Percentiles rank a stretch among this genome's conserved stretches.
Conservation (phyloP, 768 basidiomycete genomes). For the Pleurotus djamor region DNA sequence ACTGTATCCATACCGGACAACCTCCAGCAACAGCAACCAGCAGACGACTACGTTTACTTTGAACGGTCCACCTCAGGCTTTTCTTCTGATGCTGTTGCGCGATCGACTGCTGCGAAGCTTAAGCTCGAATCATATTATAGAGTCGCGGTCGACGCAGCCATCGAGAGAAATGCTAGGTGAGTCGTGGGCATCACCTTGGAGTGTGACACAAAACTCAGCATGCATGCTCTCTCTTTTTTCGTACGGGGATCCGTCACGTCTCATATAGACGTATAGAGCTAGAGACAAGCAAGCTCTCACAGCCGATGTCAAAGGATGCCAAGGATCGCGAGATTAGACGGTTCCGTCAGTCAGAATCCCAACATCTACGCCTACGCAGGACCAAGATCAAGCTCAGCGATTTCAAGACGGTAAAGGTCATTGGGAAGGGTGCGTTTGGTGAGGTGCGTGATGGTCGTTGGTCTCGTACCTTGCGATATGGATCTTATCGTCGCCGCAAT, state of each 20-base stretch:
- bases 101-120: conserved; percentile 90
- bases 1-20: conserved; percentile 17
- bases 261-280: conserved; percentile 77
- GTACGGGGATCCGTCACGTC: not conserved
- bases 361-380: conserved; percentile 86
- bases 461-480: not conserved
- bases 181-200: not conserved
- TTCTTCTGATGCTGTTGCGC: conserved; percentile 83
- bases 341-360: conserved; percentile 83
- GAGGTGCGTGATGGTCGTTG: conserved; percentile 54
- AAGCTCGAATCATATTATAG: conserved; percentile 99
- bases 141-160: conserved; percentile 94
- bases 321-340: conserved; percentile 88
- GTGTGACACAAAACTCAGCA: too few species aligned
- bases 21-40: conserved; percentile 30
- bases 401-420: conserved; percentile 97
- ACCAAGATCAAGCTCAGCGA: conserved; percentile 93
- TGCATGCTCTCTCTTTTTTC: too few species aligned
- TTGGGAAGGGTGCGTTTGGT: conserved; percentile 98
- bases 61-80: conserved; percentile 82
- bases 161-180: conserved; percentile 92
- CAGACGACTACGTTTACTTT: conserved; percentile 85
- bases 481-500: conserved; percentile 5
- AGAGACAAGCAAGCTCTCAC: conserved; percentile 73
- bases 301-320: conserved; percentile 72